Evolutionary conservation across 495 filamentous ascomycete species (phyloP).

Genomic region (Xylaria telfairii): DNA sequence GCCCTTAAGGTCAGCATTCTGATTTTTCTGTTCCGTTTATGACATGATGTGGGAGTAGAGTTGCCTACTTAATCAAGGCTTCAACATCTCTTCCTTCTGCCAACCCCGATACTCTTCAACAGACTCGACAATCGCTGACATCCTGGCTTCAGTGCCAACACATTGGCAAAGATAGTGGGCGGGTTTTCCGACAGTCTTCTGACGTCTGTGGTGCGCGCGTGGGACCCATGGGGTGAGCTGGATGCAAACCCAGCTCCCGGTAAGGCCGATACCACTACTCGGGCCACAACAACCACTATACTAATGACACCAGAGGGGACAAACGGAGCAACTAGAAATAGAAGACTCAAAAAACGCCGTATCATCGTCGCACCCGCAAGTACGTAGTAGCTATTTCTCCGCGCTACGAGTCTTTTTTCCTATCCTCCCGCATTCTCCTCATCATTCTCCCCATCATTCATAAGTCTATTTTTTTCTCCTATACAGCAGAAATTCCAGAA

Average conservation of each 20-base stretch:
- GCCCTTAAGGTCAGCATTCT: slow-evolving; percentile 54
- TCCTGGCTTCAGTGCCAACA: slow-evolving; percentile 65
- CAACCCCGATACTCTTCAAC: neutral
- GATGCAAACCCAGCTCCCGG: slow-evolving; percentile 42
- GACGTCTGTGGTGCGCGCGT: slow-evolving; percentile 78
- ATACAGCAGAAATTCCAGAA: too few relatives aligned
- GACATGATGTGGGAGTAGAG: neutral
- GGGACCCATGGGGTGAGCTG: slow-evolving; percentile 75
- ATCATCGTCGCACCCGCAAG: slow-evolving; percentile 64
- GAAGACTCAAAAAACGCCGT: slow-evolving; percentile 47
- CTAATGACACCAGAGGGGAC: neutral
- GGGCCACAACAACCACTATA: neutral
- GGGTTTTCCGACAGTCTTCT: slow-evolving; percentile 75
- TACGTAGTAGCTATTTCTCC: slow-evolving; percentile 21
- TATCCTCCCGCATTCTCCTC: neutral
- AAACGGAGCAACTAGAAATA: slow-evolving; percentile 19
- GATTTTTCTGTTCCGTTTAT: neutral
- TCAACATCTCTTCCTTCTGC: neutral
- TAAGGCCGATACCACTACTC: neutral
- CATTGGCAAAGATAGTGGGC: slow-evolving; percentile 74
- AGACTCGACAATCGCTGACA: neutral
- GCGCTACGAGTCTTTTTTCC: neutral
- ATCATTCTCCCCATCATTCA: neutral
- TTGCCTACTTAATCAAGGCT: neutral
- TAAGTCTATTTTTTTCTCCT: neutral